phyloP scores from a whole-genome alignment of 805 yeast genomes.

The Candida maris region DNA sequence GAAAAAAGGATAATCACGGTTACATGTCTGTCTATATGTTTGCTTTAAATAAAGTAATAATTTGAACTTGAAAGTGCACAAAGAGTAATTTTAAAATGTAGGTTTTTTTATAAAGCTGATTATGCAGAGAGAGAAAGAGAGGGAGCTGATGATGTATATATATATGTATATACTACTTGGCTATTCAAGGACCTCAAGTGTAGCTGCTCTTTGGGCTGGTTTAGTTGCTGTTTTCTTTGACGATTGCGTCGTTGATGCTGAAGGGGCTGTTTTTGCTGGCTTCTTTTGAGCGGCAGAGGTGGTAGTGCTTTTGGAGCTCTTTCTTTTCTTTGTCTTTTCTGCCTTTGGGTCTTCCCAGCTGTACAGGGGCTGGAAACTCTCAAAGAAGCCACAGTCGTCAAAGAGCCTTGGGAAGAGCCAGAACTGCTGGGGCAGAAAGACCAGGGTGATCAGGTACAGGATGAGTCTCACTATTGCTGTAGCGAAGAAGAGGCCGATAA shows the following conservation, averaged over 20 bases:
- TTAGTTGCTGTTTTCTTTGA: constrained; percentile 9
- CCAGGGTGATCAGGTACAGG: constrained; percentile 56
- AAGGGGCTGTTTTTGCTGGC: background rate
- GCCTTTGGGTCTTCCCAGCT: constrained; percentile 57
- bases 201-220: constrained; percentile 23
- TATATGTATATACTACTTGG: background rate
- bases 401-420: constrained; percentile 96
- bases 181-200: constrained; percentile 24
- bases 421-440: constrained; percentile 65
- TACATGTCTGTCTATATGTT: constrained; percentile 2
- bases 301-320: constrained; percentile 1
- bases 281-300: constrained; percentile 1
- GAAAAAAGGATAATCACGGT: background rate
- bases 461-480: constrained; percentile 78
- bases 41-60: constrained; percentile 1
- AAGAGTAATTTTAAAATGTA: too few species aligned
- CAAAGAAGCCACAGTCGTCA: constrained; percentile 91
- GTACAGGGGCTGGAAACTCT: constrained; percentile 86
- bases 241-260: constrained; percentile 10
- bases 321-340: constrained; percentile 15
- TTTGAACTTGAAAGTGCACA: background rate
- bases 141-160: background rate
- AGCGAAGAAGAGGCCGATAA: constrained; percentile 70
- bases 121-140: background rate
- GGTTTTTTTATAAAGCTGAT: background rate